Percentiles rank a stretch among this genome's conserved stretches.
These are phyloP conservation scores for Fistulinella prunicolor DNA, from an alignment of 768 basidiomycete species.

Conservation along the genomic window DNA sequence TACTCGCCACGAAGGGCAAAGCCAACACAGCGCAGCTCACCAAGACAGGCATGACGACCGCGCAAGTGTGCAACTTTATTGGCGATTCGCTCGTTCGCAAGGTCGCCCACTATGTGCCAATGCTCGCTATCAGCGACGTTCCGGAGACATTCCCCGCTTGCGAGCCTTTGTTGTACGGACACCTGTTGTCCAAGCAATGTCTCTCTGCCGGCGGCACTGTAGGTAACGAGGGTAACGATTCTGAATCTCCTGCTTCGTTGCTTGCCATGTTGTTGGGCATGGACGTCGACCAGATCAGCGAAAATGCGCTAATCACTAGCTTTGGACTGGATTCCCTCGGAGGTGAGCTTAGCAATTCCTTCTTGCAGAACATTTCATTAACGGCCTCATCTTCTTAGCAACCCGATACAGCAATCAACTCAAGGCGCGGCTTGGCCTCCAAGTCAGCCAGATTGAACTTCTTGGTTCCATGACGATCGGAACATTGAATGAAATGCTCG, in stretches of 20 bases:
- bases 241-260: constrained; percentile 25
- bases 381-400: constrained; percentile 10
- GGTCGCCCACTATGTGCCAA: constrained; percentile 30
- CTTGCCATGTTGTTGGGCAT: constrained; percentile 25
- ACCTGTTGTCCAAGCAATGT: constrained; percentile 22
- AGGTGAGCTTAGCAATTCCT: constrained; percentile 12
- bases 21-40: constrained; percentile 29
- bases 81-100: constrained; percentile 30
- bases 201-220: constrained; percentile 14
- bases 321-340: constrained; percentile 26
- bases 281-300: constrained; percentile 28
- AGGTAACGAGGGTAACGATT: constrained; percentile 7
- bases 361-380: neutral
- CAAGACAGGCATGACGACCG: constrained; percentile 33
- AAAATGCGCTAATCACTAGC: constrained; percentile 29
- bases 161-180: constrained; percentile 27
- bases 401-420: constrained; percentile 32
- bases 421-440: constrained; percentile 26
- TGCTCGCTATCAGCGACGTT: constrained; percentile 24
- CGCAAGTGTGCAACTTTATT: constrained; percentile 32
- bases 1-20: constrained; percentile 24
- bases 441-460: constrained; percentile 23
- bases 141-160: constrained; percentile 26
- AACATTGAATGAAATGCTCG: constrained; percentile 25
- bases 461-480: constrained; percentile 26